These are phyloP conservation scores for Solanum hybrid DNA, from an alignment of 305 asterid genomes.

Conservation along the genomic window DNA sequence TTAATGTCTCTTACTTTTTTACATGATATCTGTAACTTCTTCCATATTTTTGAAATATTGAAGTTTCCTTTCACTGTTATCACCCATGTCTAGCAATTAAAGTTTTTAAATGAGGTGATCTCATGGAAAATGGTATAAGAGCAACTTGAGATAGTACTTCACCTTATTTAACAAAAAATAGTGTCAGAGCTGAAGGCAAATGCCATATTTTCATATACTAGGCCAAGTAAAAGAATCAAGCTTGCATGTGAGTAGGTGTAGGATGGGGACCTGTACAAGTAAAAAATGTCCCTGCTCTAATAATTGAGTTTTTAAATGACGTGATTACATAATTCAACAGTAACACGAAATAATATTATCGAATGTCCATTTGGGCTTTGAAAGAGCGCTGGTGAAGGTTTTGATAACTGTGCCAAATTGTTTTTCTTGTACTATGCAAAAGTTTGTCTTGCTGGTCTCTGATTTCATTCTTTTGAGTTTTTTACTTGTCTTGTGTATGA, in stretches of 20 bases:
- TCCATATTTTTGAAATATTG: too few species aligned
- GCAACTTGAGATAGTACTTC: not conserved
- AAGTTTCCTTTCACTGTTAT: not conserved
- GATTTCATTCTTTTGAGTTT: not conserved
- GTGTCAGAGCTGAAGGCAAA: not conserved
- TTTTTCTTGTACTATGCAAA: not conserved
- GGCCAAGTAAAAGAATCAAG: not conserved
- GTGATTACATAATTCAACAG: not conserved
- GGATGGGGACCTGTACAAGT: not conserved
- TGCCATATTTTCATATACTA: not conserved
- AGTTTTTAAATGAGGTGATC: not conserved
- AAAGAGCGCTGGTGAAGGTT: not conserved
- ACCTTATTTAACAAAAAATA: not conserved
- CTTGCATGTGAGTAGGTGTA: not conserved
- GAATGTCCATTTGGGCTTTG: not conserved
- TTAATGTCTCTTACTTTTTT: too few species aligned
- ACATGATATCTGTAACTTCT: too few species aligned
- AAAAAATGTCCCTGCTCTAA: not conserved
- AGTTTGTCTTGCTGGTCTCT: not conserved
- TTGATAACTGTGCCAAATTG: not conserved
- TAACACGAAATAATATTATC: not conserved
- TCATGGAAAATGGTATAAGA: not conserved
- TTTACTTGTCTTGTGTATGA: not conserved
- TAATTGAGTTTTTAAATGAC: not conserved
- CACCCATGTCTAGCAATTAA: not conserved